Evolutionary conservation across 2,329 filamentous ascomycete genomes (phyloP).

Genomic region (Talaromyces rugulosus): DNA sequence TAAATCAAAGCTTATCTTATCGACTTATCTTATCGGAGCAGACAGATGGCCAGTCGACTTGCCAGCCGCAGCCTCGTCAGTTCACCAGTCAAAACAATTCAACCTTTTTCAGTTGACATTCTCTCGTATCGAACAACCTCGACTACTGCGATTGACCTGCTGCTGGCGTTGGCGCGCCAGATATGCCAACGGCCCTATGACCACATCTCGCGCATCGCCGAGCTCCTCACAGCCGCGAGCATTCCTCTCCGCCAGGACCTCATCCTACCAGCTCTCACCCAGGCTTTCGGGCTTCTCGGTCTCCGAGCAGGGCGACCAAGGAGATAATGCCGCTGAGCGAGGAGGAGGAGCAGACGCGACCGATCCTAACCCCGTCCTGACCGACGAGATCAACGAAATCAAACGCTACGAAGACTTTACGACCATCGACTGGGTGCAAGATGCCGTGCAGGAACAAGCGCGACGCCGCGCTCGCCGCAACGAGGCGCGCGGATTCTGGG

Average conservation of each 20-base stretch:
- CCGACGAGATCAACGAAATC: constrained; percentile 95
- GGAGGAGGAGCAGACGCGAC: constrained; percentile 51
- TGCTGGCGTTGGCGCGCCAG: not conserved
- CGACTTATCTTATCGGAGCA: not conserved
- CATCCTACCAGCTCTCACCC: constrained; percentile 30
- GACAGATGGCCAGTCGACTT: not conserved
- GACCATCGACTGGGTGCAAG: constrained; percentile 95
- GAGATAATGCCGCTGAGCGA: constrained; percentile 28
- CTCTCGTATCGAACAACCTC: not conserved
- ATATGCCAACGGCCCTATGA: constrained; percentile 27
- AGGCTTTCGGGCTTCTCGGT: constrained; percentile 53
- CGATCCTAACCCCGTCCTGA: constrained; percentile 63
- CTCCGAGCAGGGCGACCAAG: constrained; percentile 51
- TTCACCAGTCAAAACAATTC: not conserved
- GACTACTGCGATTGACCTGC: not conserved
- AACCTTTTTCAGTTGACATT: not conserved
- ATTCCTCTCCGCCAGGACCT: constrained; percentile 25
- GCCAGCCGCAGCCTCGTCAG: not conserved
- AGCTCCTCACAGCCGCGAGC: constrained; percentile 23
- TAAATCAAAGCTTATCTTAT: not conserved
- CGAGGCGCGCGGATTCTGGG: constrained; percentile 67
- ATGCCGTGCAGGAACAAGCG: constrained; percentile 85
- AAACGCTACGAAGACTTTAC: constrained; percentile 99
- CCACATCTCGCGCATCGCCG: constrained; percentile 32
- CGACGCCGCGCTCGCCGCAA: constrained; percentile 72